phyloP scores from a whole-genome alignment of 2,329 filamentous ascomycete genomes.

The Aspergillus candidus region DNA sequence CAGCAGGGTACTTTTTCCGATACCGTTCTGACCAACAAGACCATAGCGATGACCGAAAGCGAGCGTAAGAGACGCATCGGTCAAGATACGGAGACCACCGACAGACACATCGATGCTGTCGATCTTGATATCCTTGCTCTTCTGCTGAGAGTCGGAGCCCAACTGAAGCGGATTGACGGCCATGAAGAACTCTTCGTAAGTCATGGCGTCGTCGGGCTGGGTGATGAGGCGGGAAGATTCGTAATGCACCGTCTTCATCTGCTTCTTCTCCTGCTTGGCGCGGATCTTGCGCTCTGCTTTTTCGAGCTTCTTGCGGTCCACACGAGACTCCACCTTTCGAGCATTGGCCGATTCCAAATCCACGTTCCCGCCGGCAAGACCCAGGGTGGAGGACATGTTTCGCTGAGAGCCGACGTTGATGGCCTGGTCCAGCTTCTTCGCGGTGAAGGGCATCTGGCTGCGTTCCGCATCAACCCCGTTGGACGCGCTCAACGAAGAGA shows the following conservation, averaged over 20 bases:
- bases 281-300: constrained; percentile 97
- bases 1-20: constrained; percentile 92
- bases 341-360: constrained; percentile 90
- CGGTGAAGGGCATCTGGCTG: constrained; percentile 65
- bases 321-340: constrained; percentile 92
- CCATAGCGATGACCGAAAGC: constrained; percentile 92
- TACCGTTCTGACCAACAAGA: constrained; percentile 98
- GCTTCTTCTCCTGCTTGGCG: constrained; percentile 97
- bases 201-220: constrained; percentile 73
- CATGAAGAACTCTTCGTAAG: constrained; percentile 99
- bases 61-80: constrained; percentile 82
- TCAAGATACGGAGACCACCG: constrained; percentile 78
- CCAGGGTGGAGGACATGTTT: constrained; percentile 93
- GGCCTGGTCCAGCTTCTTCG: constrained; percentile 84
- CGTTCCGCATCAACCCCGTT: constrained; percentile 63
- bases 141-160: constrained; percentile 62
- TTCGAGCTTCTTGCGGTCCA: constrained; percentile 97
- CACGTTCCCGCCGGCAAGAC: constrained; percentile 73
- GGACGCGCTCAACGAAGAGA: constrained; percentile 68
- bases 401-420: constrained; percentile 90
- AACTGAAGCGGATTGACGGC: constrained; percentile 93
- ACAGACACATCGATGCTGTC: constrained; percentile 95
- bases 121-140: constrained; percentile 98
- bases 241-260: constrained; percentile 97
- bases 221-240: constrained; percentile 88